These are phyloP conservation scores for Magnusiomyces ingens DNA, from an alignment of 1,139 yeast species.

Conservation along the genomic window DNA sequence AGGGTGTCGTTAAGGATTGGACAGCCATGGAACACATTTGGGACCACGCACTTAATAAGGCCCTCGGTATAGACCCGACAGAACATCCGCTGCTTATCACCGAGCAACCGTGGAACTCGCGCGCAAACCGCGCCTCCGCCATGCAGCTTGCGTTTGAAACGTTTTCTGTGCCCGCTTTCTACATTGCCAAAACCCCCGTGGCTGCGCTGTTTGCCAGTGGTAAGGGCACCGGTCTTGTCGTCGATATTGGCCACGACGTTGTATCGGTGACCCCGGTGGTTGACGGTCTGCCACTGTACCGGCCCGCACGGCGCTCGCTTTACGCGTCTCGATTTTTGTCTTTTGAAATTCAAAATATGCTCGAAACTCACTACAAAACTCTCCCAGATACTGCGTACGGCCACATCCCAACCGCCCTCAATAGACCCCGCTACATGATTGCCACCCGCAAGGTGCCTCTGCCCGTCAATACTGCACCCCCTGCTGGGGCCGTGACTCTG, in stretches of 20 bases:
- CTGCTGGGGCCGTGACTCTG: constrained; percentile 24
- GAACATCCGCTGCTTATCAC: constrained; percentile 77
- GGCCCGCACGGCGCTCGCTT: constrained; percentile 32
- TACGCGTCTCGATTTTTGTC: constrained; percentile 36
- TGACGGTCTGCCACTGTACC: constrained; percentile 79
- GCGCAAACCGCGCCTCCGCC: constrained; percentile 59
- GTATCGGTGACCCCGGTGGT: constrained; percentile 85
- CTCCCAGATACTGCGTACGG: constrained; percentile 5
- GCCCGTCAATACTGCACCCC: not conserved
- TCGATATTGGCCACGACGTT: constrained; percentile 84
- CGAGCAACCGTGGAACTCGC: constrained; percentile 81
- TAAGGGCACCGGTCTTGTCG: constrained; percentile 87
- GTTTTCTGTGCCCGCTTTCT: constrained; percentile 77
- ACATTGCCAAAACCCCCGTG: constrained; percentile 77
- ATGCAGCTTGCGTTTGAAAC: constrained; percentile 71
- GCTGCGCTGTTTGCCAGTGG: constrained; percentile 92
- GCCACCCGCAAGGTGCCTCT: constrained; percentile 26
- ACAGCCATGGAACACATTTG: constrained; percentile 37
- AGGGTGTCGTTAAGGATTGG: constrained; percentile 40
- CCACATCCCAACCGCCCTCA: constrained; percentile 19
- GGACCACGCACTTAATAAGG: constrained; percentile 33
- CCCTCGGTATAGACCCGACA: constrained; percentile 45
- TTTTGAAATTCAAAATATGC: constrained; percentile 24
- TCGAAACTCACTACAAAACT: constrained; percentile 15
- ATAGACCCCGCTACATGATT: constrained; percentile 33